Base-by-base conservation (phyloP, 306 rosid genomes). In the Castanospermum australe region DNA sequence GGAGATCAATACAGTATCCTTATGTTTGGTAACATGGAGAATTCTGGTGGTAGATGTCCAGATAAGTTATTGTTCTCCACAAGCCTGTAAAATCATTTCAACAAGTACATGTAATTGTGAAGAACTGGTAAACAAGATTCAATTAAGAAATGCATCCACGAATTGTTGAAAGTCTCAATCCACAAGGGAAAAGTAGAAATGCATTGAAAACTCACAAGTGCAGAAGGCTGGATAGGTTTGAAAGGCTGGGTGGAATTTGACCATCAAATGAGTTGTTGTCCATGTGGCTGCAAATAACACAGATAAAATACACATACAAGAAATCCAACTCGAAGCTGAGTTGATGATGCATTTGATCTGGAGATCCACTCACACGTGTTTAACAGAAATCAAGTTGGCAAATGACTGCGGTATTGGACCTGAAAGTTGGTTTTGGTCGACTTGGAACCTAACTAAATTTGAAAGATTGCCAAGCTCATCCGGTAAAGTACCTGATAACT, bases 391-490 rank as follows among this genome's bases (percentile, higher is more conserved):
- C 77, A 83, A 55, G 22, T 73, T 73, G 24, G 83, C 77, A 69
- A 83, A 83, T 50, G 80, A 83, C 47, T 17, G 70, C 35, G 86
- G 86, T 22, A 83, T 72, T 45, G 72, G 73, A 78, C 86, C 86
- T 32, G 83, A 83, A 17, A 83, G 5, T 60, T 64, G 77, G 77
- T 83, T 83, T 67, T 45, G 1, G 24, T 83, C 83, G 2, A 78
- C 51, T 63, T 78, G 86, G 30, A 83, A 12, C 50, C 86, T 80
- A 30, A 56, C 32, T 47, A 83, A 67, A n/a, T 78, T 77, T 24
- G 77, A 55, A 21, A 83, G 86, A 67, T 83, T 54, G 41, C 86
- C 86, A 18, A 83, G 86, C 80, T 83, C 86, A 18, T 66, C 80
- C 0, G 86, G 86, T 41, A 78, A 73, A 25, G 83, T 22, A 47